phyloP scores from a whole-genome alignment of 495 filamentous ascomycete genomes.

The Annulohypoxylon moriforme region DNA sequence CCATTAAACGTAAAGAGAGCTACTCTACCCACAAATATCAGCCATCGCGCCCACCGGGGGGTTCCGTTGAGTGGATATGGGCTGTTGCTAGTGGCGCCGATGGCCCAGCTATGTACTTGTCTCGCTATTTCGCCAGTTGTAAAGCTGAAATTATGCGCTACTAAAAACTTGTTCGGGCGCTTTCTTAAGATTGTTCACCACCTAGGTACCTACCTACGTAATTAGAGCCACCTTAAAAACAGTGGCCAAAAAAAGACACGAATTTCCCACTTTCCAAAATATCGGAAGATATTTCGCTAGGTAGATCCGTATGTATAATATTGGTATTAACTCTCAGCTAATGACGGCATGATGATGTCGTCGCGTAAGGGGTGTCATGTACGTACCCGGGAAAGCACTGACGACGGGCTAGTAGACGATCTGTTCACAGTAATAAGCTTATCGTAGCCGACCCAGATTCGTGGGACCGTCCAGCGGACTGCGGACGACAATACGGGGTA shows the following conservation, averaged over 20 bases:
- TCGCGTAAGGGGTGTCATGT: constrained; percentile 24
- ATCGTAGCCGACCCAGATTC: constrained; percentile 43
- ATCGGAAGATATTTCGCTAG: not conserved
- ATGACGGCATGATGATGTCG: constrained; percentile 28
- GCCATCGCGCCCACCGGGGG: constrained; percentile 13
- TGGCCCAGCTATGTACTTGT: constrained; percentile 11
- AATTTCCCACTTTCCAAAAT: not conserved
- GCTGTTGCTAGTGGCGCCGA: constrained; percentile 13
- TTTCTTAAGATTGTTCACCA: not conserved
- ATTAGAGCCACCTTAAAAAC: not conserved
- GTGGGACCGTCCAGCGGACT: constrained; percentile 31
- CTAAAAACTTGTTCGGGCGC: not conserved
- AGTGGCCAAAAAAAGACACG: not conserved
- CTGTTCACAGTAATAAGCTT: constrained; percentile 40
- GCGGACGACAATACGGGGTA: constrained; percentile 26
- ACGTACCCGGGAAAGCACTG: not conserved
- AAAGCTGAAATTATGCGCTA: not conserved
- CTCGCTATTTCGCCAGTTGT: constrained; percentile 1
- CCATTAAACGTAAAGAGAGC: constrained; percentile 1
- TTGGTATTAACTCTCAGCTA: not conserved
- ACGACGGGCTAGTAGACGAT: constrained; percentile 26
- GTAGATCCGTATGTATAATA: not conserved
- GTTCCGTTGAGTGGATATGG: constrained; percentile 25
- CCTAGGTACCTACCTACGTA: not conserved
- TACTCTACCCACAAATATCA: not conserved